Evolutionary conservation across 2,329 filamentous ascomycete species (phyloP), one percentile per base, ranked within the genome.

Genomic region (Niveomyces coronatus): DNA sequence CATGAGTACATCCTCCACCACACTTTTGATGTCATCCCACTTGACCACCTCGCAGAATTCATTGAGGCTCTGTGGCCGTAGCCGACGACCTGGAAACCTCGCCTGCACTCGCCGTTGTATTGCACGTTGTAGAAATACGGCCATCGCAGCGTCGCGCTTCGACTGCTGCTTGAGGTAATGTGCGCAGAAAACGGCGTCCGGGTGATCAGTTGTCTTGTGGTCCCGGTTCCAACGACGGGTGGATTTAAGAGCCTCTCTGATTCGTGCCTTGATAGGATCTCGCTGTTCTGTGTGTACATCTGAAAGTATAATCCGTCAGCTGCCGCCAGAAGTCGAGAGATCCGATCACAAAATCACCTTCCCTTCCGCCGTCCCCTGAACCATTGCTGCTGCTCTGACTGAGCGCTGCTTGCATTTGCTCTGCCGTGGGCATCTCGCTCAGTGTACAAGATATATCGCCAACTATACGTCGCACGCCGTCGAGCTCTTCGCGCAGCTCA

Each of bases 201-300:
- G 23, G 28, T 53, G 44, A 18, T 28, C 32, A 3, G 57, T 61
- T 5, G 45, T 52, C 37, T 62, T 62, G 47, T 58, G 56, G 20
- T 62, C 58, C 19, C 49, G 49, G 43, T 63, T 58, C 60, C 60
- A 63, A 27, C 59, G 56, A 29, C 56, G 53, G 9, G 60, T 62
- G 0, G 60, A 62, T 36, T 46, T 47, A 41, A 62, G 51, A 14
- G 56, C 43, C 26, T 62, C 58, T n/a, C 49, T 42, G 31, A 63
- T 55, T 26, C 59, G 58, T 4, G 35, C 35, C 5, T 48, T 27
- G 9, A 30, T 17, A 45, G 29, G n/a, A n/a, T n/a, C n/a, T n/a
- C n/a, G n/a, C n/a, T n/a, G n/a, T n/a, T n/a, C n/a, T n/a, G n/a
- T n/a, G n/a, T n/a, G n/a, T n/a, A n/a, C n/a, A n/a, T n/a, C n/a